These are phyloP conservation scores for Psidium guajava DNA, from an alignment of 345 rosid genomes.

Conservation along the genomic window DNA sequence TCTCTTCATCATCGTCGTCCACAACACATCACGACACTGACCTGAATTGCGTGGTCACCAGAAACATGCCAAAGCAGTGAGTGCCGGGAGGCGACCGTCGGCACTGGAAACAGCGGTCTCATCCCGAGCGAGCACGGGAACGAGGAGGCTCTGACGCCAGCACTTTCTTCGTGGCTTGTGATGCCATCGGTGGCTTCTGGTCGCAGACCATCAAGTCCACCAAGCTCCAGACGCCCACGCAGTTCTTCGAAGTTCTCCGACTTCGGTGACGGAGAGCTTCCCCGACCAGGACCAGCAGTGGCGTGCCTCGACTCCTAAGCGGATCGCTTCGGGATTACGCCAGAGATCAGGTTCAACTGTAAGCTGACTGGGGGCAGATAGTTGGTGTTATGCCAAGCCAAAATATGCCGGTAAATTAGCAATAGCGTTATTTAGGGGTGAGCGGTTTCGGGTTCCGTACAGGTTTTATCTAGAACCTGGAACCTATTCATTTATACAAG, in stretches of 20 bases:
- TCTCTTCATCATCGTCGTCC: background rate
- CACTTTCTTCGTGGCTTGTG: slow-evolving; percentile 12
- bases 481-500: too few species aligned
- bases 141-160: slow-evolving; percentile 18
- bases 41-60: background rate
- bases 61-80: background rate
- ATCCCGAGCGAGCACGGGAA: slow-evolving; percentile 16
- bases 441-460: too few species aligned
- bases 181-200: slow-evolving; percentile 23
- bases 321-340: slow-evolving; percentile 10
- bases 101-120: slow-evolving; percentile 28
- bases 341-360: slow-evolving; percentile 14
- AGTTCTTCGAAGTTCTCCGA: slow-evolving; percentile 21
- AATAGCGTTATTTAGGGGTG: too few species aligned
- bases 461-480: too few species aligned
- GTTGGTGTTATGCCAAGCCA: background rate
- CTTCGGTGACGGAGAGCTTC: slow-evolving; percentile 5
- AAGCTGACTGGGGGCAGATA: slow-evolving; percentile 4
- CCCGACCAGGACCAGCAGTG: slow-evolving; percentile 19
- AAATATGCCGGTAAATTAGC: background rate
- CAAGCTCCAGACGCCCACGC: slow-evolving; percentile 20
- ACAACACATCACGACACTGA: background rate
- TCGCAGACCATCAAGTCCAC: slow-evolving; percentile 14
- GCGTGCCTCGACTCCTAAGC: slow-evolving; percentile 19
- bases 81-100: slow-evolving; percentile 12